Evolutionary conservation across 352 stramenopile genomes (phyloP), one percentile per base, ranked within the genome.

Genomic region (Phytophthora citrophthora): DNA sequence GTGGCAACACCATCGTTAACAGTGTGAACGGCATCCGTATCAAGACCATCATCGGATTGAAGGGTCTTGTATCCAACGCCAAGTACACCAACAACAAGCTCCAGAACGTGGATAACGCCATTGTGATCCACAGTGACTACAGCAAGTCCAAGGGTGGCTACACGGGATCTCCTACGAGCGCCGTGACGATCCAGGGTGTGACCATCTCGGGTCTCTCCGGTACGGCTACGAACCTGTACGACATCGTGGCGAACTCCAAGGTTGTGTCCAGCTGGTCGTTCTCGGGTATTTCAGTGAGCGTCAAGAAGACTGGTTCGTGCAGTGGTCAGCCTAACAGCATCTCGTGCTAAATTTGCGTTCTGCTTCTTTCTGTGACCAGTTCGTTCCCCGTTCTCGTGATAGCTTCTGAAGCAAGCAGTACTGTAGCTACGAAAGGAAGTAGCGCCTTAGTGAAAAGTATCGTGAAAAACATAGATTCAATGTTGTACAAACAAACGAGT

Each of bases 1-100:
- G 50, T 0, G 61, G 66, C 32, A 74, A 73, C 61, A 61, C 54
- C 32, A 78, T 78, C 54, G 49, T 63, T 5, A 38, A 66, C 49
- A 66, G 58, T n/a, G 58, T 54, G 39, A 66, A 66, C 50, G 58
- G 58, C 4, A 61, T 61, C 41, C 50, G 39, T 4, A 66, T 66
- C 26, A 63, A 63, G 44, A 63, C 55, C 11, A 63, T 63, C 45
- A 56, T 63, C 9, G 55, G 45, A 1, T 29, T 70, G 7, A 57
- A 77, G 36, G 69, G 59, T 23, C 34, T 71, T 3, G 54, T 77
- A 5, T 47, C 46, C 2, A 31, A 55, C 23, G 32, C 44, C 15
- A 67, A 47, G 50, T 70, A 74, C 44, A 27, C 18, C 7, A 43
- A 64, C 51, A 77, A 72, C 59, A 52, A 50, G 6, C 48, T 74